Conservation (phyloP, 2,329 filamentous ascomycete genomes). For the Fonsecaea multimorphosa region DNA sequence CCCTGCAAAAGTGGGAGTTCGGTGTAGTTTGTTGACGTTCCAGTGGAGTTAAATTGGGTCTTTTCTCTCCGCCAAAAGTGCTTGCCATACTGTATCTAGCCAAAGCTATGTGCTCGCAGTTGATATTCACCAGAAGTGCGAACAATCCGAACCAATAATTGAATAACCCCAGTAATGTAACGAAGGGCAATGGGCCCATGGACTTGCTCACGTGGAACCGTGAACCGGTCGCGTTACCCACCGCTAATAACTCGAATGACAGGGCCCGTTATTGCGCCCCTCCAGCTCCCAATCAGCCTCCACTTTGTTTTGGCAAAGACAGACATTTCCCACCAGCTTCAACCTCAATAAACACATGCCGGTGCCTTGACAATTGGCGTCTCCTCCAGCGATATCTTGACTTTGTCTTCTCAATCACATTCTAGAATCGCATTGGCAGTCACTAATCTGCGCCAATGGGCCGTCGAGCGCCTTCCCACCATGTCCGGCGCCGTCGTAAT, state of each 20-base stretch:
- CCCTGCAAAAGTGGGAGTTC: neutral
- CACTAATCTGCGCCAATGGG: constrained; percentile 32
- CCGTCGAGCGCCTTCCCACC: constrained; percentile 33
- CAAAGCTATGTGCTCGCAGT: neutral
- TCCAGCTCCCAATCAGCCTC: neutral
- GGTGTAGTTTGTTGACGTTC: neutral
- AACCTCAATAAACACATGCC: neutral
- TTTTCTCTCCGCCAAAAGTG: neutral
- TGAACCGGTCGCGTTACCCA: neutral
- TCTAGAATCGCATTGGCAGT: constrained; percentile 27
- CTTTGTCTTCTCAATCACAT: neutral
- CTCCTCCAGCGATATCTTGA: neutral
- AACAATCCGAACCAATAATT: neutral
- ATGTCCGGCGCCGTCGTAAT: constrained; percentile 45
- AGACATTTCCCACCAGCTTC: neutral
- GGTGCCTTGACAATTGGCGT: neutral
- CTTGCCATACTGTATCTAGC: neutral
- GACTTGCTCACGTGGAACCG: neutral
- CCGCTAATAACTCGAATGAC: neutral
- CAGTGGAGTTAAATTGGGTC: neutral
- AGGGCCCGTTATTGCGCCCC: neutral
- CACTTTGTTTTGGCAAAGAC: neutral
- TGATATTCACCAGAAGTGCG: neutral
- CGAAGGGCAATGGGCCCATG: neutral
- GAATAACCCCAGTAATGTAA: neutral